Conservation (phyloP, 1,284 basidiomycete genomes). For the Volvariella surrecta region DNA sequence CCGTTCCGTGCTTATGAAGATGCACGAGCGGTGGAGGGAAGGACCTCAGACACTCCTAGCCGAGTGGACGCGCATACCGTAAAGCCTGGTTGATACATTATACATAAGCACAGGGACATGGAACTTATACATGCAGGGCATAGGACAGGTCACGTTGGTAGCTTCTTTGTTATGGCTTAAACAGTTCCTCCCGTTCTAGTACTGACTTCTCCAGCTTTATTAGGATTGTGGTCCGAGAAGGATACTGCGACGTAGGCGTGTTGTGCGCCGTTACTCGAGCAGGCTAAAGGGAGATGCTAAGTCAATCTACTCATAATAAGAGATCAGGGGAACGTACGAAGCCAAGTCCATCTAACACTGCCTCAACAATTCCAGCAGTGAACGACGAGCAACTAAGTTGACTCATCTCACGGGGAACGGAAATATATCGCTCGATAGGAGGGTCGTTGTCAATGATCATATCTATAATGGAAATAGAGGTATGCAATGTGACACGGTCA, state of each 20-base stretch:
- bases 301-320: background rate
- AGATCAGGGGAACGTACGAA: conserved; percentile 59
- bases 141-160: too few species aligned
- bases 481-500: conserved; percentile 2
- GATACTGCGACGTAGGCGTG: conserved; percentile 76
- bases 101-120: too few species aligned
- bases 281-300: conserved; percentile 48
- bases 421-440: conserved; percentile 84
- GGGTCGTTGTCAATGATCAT: conserved; percentile 99
- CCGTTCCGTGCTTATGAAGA: too few species aligned
- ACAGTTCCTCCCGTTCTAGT: conserved; percentile 79
- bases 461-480: conserved; percentile 41
- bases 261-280: conserved; percentile 95
- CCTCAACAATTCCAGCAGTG: conserved; percentile 96
- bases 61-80: background rate
- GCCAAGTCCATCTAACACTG: conserved; percentile 90
- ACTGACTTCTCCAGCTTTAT: conserved; percentile 92
- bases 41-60: background rate
- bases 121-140: too few species aligned
- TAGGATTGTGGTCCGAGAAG: conserved; percentile 83
- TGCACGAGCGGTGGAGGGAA: too few species aligned
- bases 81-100: too few species aligned
- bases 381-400: conserved; percentile 94
- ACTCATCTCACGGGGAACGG: conserved; percentile 90
- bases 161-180: conserved; percentile 31